phyloP scores from a whole-genome alignment of 805 yeast species.

The Myxozyma sirexii region DNA sequence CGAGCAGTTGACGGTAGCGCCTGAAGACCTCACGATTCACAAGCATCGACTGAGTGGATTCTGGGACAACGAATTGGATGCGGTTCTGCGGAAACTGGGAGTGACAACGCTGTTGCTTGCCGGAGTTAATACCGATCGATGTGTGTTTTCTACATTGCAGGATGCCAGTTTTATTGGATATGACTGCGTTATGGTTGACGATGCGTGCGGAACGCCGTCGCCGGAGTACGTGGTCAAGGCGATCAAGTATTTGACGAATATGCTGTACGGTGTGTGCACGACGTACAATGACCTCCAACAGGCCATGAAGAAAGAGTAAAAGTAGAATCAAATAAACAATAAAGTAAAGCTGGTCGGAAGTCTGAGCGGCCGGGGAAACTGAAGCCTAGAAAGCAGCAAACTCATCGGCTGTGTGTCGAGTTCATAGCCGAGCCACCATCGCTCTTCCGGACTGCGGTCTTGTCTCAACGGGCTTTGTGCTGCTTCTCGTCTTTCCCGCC shows the following conservation, averaged over 20 bases:
- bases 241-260: conserved; percentile 19
- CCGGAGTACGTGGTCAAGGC: conserved; percentile 28
- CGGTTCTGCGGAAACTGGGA: conserved; percentile 19
- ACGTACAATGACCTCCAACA: conserved; percentile 9
- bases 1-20: conserved; percentile 21
- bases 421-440: neutral
- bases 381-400: too few relatives aligned
- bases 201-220: conserved; percentile 32
- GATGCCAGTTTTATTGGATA: conserved; percentile 31
- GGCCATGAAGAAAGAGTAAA: neutral
- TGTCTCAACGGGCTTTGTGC: neutral
- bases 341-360: neutral
- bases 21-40: conserved; percentile 19
- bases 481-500: neutral
- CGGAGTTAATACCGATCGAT: conserved; percentile 31
- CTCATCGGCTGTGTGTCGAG: neutral
- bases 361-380: neutral
- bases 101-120: conserved; percentile 26
- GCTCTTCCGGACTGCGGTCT: neutral
- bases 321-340: neutral
- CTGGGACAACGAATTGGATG: conserved; percentile 30
- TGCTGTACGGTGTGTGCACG: conserved; percentile 25
- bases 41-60: conserved; percentile 32
- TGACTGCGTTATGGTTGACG: conserved; percentile 31
- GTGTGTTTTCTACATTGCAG: conserved; percentile 30